Base-by-base conservation (phyloP, 2,329 filamentous ascomycete species). In the Colletotrichum lentis region DNA sequence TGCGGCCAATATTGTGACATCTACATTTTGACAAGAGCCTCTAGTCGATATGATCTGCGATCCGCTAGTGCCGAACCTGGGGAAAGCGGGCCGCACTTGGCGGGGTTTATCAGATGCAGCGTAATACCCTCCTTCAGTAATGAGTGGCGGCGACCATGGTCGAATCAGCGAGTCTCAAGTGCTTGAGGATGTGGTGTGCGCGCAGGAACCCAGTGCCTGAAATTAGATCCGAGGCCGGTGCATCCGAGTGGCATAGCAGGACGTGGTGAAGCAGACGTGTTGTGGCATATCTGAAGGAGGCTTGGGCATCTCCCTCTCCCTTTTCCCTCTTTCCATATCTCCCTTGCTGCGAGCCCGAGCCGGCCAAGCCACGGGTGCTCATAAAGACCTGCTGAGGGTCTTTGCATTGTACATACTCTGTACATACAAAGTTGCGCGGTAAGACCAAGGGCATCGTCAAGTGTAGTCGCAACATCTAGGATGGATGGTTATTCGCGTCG, bases 221-320 rank as follows among this genome's bases (percentile, higher is more conserved):
- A 41, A 47, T 70, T 61, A 56, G 61, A 27, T 41, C 61, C 35
- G 60, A 58, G 37, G 7, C 11, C 46, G 54, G 31, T 46, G 46
- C 52, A 64, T 65, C 68, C 59, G 65, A 54, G 41, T 55, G 61
- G 61, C 47, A 49, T 69, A 55, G 60, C 50, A 27, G 57, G 50
- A 61, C 24, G 52, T 50, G 24, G 56, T 20, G 35, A 22, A 55
- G 37, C 49, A 69, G 64, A 47, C 47, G 56, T 52, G 53, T 44
- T 69, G 59, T 46, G 41, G 56, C 47, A 57, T 50, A 67, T 58
- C 44, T 69, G 49, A 14, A 41, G 27, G 49, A 65, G 65, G 49
- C 61, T 37, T 56, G 55, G 61, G n/a, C 50, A 8, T 47, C 37
- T 20, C 41, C 44, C 27, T 58, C 20, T 22, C 14, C 16, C 27